These are phyloP conservation scores for Thermoascus crustaceus DNA, from an alignment of 2,329 filamentous ascomycete species.

Conservation along the genomic window DNA sequence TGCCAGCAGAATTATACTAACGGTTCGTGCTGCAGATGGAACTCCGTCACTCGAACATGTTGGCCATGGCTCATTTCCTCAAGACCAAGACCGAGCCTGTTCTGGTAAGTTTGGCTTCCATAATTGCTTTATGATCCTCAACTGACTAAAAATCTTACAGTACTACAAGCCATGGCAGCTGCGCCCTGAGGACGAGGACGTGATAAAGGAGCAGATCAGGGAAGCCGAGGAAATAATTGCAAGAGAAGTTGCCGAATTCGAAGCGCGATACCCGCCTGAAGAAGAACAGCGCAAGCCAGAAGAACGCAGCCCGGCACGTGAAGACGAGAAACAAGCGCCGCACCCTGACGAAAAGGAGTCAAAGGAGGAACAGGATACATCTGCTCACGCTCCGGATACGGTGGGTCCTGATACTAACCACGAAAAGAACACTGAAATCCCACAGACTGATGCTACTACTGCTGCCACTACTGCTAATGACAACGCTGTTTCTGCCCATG, in stretches of 20 bases:
- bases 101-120: conserved; percentile 51
- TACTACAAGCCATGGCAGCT: conserved; percentile 82
- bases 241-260: conserved; percentile 57
- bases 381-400: conserved; percentile 36
- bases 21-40: conserved; percentile 53
- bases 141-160: conserved; percentile 38
- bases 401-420: conserved; percentile 16
- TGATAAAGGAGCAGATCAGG: conserved; percentile 61
- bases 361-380: conserved; percentile 27
- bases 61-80: conserved; percentile 64
- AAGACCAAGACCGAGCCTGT: conserved; percentile 62
- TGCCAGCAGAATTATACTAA: conserved; percentile 15
- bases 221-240: conserved; percentile 57
- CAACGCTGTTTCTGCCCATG: conserved; percentile 26
- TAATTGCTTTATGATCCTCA: conserved; percentile 1
- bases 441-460: conserved; percentile 10
- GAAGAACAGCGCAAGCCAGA: conserved; percentile 14
- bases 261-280: conserved; percentile 36
- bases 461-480: conserved; percentile 23
- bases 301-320: conserved; percentile 15
- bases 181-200: conserved; percentile 58
- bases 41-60: conserved; percentile 62
- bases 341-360: conserved; percentile 10
- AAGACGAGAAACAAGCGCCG: conserved; percentile 15
- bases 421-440: conserved; percentile 10